These are phyloP conservation scores for Tuber magnatum DNA, from an alignment of 495 filamentous ascomycete genomes.

Conservation along the genomic window DNA sequence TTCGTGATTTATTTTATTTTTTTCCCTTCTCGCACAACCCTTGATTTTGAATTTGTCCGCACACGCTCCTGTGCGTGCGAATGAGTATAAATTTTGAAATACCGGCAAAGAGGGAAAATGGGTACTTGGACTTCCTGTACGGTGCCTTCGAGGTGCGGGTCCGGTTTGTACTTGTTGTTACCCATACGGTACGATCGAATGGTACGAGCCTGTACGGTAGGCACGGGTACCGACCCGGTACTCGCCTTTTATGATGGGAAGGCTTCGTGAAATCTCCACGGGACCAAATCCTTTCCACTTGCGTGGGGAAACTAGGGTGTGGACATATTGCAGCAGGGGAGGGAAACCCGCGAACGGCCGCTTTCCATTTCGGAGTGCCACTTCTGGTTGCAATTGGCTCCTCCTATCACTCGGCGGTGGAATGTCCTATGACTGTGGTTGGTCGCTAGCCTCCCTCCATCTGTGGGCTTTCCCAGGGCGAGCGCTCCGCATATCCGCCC, in stretches of 20 bases:
- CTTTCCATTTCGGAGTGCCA: neutral
- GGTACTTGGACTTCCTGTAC: neutral
- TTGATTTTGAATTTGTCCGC: neutral
- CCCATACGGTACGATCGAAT: neutral
- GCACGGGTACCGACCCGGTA: neutral
- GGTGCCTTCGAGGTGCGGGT: neutral
- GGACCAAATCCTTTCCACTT: neutral
- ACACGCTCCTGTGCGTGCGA: neutral
- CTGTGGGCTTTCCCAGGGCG: constrained; percentile 21
- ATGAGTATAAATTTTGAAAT: neutral
- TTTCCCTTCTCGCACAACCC: neutral
- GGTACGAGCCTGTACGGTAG: neutral
- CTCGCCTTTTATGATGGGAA: neutral
- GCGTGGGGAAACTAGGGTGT: neutral
- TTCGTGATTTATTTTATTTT: neutral
- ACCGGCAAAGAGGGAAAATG: neutral
- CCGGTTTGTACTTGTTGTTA: neutral
- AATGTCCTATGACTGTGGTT: constrained; percentile 13
- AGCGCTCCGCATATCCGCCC: constrained; percentile 26
- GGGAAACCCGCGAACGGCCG: neutral
- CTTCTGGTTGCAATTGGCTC: neutral
- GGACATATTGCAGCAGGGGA: neutral
- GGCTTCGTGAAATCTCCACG: neutral
- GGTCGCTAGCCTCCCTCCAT: constrained; percentile 32
- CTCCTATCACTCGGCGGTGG: constrained; percentile 4